Evolutionary conservation across 2,329 filamentous ascomycete species (phyloP).

Genomic region (Trichoderma polysporum): DNA sequence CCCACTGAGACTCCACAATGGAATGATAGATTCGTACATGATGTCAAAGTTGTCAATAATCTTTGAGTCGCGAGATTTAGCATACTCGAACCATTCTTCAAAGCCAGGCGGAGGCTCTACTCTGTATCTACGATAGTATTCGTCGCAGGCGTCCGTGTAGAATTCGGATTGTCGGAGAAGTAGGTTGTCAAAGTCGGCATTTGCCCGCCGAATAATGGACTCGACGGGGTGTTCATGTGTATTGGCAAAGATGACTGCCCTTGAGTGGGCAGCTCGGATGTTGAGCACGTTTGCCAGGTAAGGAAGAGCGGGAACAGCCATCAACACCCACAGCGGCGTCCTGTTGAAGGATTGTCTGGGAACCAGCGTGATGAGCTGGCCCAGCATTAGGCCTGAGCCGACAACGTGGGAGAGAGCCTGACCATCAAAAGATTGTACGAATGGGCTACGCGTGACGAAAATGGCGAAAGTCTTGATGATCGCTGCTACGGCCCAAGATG

Average conservation of each 20-base stretch:
- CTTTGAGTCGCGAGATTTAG: slow-evolving; percentile 57
- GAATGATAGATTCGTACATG: slow-evolving; percentile 41
- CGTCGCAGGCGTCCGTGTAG: slow-evolving; percentile 38
- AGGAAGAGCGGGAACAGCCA: slow-evolving; percentile 32
- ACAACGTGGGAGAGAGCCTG: slow-evolving; percentile 30
- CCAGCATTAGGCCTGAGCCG: slow-evolving; percentile 33
- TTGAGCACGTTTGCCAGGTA: slow-evolving; percentile 32
- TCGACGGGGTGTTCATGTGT: slow-evolving; percentile 37
- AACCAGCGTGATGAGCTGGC: slow-evolving; percentile 35
- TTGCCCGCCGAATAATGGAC: slow-evolving; percentile 31
- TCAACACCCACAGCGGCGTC: slow-evolving; percentile 33
- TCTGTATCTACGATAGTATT: slow-evolving; percentile 49
- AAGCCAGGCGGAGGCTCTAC: slow-evolving; percentile 75
- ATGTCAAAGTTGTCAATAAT: slow-evolving; percentile 70
- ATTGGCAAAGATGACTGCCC: slow-evolving; percentile 7
- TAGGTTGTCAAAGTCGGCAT: slow-evolving; percentile 32
- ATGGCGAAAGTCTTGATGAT: slow-evolving; percentile 36
- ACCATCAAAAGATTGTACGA: slow-evolving; percentile 28
- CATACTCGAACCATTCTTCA: slow-evolving; percentile 77
- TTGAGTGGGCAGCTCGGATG: slow-evolving; percentile 25
- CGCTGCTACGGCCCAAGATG: slow-evolving; percentile 34
- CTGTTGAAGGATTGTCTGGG: slow-evolving; percentile 31
- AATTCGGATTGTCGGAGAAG: slow-evolving; percentile 40
- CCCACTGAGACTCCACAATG: slow-evolving; percentile 42
- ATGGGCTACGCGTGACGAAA: slow-evolving; percentile 32